phyloP scores from a whole-genome alignment of 768 basidiomycete species.

The Leccinum broughii region DNA sequence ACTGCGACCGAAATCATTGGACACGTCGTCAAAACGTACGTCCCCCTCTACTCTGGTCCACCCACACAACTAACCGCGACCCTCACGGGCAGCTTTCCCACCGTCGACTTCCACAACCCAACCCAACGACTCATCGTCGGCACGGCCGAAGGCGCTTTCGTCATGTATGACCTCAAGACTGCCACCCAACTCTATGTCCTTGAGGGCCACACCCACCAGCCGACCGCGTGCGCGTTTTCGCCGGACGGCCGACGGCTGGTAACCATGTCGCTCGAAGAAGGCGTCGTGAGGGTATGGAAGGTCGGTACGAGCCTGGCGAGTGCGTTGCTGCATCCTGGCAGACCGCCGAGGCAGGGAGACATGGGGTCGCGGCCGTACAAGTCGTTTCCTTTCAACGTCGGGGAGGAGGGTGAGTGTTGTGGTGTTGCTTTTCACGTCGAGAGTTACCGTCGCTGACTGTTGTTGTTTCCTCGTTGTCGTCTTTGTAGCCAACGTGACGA shows the following conservation, averaged over 20 bases:
- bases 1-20: slow-evolving; percentile 93
- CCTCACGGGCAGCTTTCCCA: slow-evolving; percentile 65
- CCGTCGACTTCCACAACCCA: slow-evolving; percentile 88
- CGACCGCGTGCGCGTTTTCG: slow-evolving; percentile 88
- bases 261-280: slow-evolving; percentile 84
- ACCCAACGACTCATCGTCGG: slow-evolving; percentile 92
- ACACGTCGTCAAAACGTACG: slow-evolving; percentile 91
- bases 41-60: background rate
- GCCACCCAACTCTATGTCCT: slow-evolving; percentile 94
- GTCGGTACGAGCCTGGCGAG: slow-evolving; percentile 88
- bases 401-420: slow-evolving; percentile 67
- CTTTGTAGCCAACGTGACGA: slow-evolving; percentile 50
- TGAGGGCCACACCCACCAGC: slow-evolving; percentile 81
- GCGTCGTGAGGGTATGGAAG: slow-evolving; percentile 89
- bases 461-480: background rate
- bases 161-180: slow-evolving; percentile 97
- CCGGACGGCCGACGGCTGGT: slow-evolving; percentile 90
- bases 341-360: slow-evolving; percentile 87
- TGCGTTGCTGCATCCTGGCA: slow-evolving; percentile 81
- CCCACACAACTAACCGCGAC: background rate
- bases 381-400: slow-evolving; percentile 81
- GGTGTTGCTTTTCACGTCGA: background rate
- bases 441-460: background rate
- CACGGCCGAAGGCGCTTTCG: slow-evolving; percentile 88
- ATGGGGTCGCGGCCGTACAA: slow-evolving; percentile 86